Evolutionary conservation across 2,329 filamentous ascomycete species (phyloP), one percentile per base, ranked within the genome.

Genomic region (Epichloe baconii): DNA sequence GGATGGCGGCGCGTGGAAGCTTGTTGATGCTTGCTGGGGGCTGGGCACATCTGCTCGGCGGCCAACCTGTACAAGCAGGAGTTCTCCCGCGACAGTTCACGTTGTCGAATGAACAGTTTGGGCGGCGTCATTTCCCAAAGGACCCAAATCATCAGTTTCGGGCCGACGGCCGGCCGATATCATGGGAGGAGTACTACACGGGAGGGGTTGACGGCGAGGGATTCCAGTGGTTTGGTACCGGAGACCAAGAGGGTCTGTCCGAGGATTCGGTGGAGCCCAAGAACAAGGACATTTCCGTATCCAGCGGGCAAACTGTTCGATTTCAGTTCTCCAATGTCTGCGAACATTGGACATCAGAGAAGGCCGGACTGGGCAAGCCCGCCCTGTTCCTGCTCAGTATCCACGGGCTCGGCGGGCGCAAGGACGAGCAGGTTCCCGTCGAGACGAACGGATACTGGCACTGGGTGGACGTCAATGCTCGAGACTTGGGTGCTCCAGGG

Each of bases 21-120:
- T 97, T 1, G 70, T 97, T 47, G 93, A 98, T 61, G 69, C 85
- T 0, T 97, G 91, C 64, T 98, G 93, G 93, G 93, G 93, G 88
- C 91, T 0, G 91, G 91, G 2, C 73, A 79, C 55, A 68, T 95
- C 8, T 67, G 73, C 43, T 72, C 61, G 19, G 56, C 50, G 47
- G 73, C 71, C 15, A 68, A 76, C 52, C 66, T 72, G 1, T 96
- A 89, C 68, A 77, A 77, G 43, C 77, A 84, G 58, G 64, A 71
- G 3, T 95, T 96, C 65, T 76, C 72, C 79, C 88, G 0, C 66
- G 73, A 7, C 68, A 78, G 56, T 85, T 85, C 58, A 77, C 69
- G 3, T 66, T 70, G 53, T 66, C 68, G 48, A 96, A 96, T 62
- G 84, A 91, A 50, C 78, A 85, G 34, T 95, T 98, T 61, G 88